These are phyloP conservation scores for Byssothecium circinans DNA, from an alignment of 2,329 filamentous ascomycete genomes.

Conservation along the genomic window DNA sequence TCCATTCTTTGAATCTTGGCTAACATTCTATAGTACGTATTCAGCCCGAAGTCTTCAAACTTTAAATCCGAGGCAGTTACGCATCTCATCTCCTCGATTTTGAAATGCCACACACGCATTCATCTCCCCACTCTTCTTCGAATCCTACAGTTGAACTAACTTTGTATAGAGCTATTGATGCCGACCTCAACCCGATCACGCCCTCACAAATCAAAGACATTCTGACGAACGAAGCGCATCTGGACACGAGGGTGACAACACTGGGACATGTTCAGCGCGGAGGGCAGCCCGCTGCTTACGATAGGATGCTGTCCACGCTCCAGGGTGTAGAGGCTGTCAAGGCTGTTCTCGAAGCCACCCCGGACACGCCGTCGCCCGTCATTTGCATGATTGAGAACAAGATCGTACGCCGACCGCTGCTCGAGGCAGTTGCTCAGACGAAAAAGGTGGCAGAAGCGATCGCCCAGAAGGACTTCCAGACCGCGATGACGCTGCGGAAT, in stretches of 20 bases:
- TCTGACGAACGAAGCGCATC: conserved; percentile 71
- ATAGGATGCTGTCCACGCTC: conserved; percentile 87
- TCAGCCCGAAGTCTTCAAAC: too few species aligned
- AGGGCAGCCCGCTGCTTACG: conserved; percentile 88
- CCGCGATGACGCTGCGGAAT: conserved; percentile 85
- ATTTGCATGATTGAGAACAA: conserved; percentile 98
- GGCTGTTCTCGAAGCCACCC: conserved; percentile 55
- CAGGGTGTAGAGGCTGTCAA: conserved; percentile 59
- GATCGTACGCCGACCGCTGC: conserved; percentile 84
- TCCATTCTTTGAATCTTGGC: too few species aligned
- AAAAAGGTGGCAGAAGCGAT: conserved; percentile 83
- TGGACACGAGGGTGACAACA: conserved; percentile 93
- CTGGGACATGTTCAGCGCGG: conserved; percentile 97
- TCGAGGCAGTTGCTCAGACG: conserved; percentile 85
- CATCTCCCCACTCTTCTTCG: too few species aligned
- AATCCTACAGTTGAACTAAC: too few species aligned
- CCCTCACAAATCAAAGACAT: conserved; percentile 82
- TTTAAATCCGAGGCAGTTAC: too few species aligned
- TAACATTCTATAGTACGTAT: too few species aligned
- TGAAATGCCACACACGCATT: too few species aligned
- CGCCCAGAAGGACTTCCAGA: conserved; percentile 79
- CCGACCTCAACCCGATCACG: conserved; percentile 79
- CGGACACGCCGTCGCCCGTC: conserved; percentile 87
- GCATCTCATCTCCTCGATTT: too few species aligned
- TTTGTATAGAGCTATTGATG: conserved; percentile 54